phyloP scores from a whole-genome alignment of 2,329 filamentous ascomycete genomes.

The Claviceps arundinis region DNA sequence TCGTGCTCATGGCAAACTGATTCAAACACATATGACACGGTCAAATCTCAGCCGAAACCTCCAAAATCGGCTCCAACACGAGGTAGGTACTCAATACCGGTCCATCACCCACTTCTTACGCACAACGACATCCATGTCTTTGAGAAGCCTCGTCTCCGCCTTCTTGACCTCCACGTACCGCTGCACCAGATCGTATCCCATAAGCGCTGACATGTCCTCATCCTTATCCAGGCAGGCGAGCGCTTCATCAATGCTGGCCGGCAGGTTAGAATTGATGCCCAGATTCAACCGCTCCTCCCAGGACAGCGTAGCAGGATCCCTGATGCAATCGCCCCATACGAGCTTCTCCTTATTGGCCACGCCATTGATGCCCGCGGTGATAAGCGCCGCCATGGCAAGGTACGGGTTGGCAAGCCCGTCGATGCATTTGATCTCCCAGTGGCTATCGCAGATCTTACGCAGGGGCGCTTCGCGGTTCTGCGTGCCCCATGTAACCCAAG shows the following conservation, averaged over 20 bases:
- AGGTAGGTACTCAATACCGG: conserved; percentile 34
- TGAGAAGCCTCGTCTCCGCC: conserved; percentile 33
- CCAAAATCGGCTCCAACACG: not conserved
- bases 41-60: not conserved
- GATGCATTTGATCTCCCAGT: conserved; percentile 70
- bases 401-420: conserved; percentile 74
- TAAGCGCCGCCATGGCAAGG: conserved; percentile 31
- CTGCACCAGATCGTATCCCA: conserved; percentile 38
- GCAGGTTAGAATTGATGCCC: conserved; percentile 41
- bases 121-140: conserved; percentile 31
- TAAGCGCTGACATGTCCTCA: conserved; percentile 25
- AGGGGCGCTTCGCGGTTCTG: conserved; percentile 69
- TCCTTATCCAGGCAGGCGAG: conserved; percentile 38
- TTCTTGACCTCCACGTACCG: conserved; percentile 47
- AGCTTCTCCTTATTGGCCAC: conserved; percentile 22
- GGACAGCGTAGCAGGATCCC: conserved; percentile 39
- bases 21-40: not conserved
- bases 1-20: too few relatives aligned
- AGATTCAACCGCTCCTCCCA: conserved; percentile 34
- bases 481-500: conserved; percentile 68
- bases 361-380: conserved; percentile 19
- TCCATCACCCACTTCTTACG: conserved; percentile 50
- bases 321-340: conserved; percentile 37
- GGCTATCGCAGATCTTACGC: conserved; percentile 48
- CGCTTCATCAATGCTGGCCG: conserved; percentile 39